Evolutionary conservation across 1,284 basidiomycete genomes (phyloP).

Genomic region (Anthracocystis setariae): DNA sequence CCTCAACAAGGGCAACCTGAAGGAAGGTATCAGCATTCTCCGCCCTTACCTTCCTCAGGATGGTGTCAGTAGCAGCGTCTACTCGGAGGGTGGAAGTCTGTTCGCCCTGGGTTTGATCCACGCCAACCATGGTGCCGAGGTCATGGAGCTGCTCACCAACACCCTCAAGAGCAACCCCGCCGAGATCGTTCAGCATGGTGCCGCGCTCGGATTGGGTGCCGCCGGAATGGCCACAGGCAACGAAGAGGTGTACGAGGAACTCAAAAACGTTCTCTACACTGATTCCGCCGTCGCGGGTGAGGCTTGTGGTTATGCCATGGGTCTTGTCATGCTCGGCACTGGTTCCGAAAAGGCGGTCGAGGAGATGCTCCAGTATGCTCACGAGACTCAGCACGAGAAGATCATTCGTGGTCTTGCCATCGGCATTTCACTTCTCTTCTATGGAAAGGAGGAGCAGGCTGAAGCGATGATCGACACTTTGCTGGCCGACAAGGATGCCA

Average conservation of each 20-base stretch:
- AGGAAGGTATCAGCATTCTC: constrained; percentile 64
- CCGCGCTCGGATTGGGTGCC: constrained; percentile 66
- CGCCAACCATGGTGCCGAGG: constrained; percentile 66
- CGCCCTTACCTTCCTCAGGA: constrained; percentile 66
- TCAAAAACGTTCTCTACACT: constrained; percentile 64
- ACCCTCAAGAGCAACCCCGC: constrained; percentile 65
- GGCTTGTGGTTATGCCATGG: constrained; percentile 67
- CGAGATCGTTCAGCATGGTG: constrained; percentile 67
- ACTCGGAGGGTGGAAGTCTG: constrained; percentile 66
- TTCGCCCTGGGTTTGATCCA: constrained; percentile 67
- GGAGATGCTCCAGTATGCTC: constrained; percentile 68
- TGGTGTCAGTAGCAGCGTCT: constrained; percentile 61
- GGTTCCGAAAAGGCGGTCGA: constrained; percentile 63
- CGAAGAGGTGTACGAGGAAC: constrained; percentile 66
- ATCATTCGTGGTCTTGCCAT: constrained; percentile 68
- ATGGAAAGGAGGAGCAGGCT: constrained; percentile 65
- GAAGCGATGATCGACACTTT: constrained; percentile 65
- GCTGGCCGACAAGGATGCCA: constrained; percentile 66
- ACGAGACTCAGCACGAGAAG: constrained; percentile 68
- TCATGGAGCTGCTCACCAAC: constrained; percentile 64
- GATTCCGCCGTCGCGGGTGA: constrained; percentile 67
- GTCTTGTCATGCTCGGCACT: constrained; percentile 67
- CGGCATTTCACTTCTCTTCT: constrained; percentile 66
- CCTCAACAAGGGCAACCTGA: constrained; percentile 66
- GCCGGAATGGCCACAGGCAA: constrained; percentile 68